These are phyloP conservation scores for Apiospora sp. DNA, from an alignment of 2,329 filamentous ascomycete genomes.

Conservation along the genomic window DNA sequence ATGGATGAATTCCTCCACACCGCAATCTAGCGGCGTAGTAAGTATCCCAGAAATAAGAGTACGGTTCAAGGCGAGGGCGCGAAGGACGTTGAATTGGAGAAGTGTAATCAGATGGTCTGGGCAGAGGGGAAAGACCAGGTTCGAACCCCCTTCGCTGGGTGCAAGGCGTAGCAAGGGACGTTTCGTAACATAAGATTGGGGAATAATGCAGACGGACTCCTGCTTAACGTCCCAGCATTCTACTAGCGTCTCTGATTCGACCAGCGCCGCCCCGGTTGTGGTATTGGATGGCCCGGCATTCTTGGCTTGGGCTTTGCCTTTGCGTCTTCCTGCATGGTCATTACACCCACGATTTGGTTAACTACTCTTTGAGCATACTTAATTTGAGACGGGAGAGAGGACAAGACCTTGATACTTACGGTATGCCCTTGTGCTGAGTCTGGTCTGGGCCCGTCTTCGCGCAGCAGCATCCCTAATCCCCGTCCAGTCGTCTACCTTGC, in stretches of 20 bases:
- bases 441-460: constrained; percentile 52
- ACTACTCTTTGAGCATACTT: no score
- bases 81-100: constrained; percentile 50
- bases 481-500: constrained; percentile 54
- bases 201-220: constrained; percentile 42
- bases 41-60: constrained; percentile 44
- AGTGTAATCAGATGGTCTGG: constrained; percentile 52
- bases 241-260: constrained; percentile 42
- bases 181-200: constrained; percentile 41
- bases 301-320: constrained; percentile 39
- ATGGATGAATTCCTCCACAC: constrained; percentile 40
- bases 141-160: constrained; percentile 28
- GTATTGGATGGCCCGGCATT: constrained; percentile 31
- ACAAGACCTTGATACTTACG: no score
- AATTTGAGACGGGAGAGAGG: no score
- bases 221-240: constrained; percentile 45
- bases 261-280: constrained; percentile 31
- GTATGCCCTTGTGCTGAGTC: constrained; percentile 55
- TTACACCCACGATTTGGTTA: constrained; percentile 33
- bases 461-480: constrained; percentile 51
- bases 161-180: constrained; percentile 41
- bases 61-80: constrained; percentile 47
- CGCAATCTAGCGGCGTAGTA: constrained; percentile 43
- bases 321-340: constrained; percentile 42
- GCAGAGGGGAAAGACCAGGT: constrained; percentile 48